These are phyloP conservation scores for Populus tremula DNA, from an alignment of 345 rosid species.

Conservation along the genomic window DNA sequence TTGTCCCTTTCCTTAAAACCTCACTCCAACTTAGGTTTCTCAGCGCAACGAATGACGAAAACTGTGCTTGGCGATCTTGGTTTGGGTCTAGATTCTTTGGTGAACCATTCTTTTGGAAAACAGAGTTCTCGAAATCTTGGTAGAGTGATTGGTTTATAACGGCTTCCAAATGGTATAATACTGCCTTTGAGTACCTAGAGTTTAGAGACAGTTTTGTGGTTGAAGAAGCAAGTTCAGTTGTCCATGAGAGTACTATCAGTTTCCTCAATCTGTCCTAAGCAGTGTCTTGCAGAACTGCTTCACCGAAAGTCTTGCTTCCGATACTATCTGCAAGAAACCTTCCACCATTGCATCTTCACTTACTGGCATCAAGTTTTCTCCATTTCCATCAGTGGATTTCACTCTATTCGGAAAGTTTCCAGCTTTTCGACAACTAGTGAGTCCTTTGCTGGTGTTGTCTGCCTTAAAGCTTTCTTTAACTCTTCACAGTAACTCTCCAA, in stretches of 20 bases:
- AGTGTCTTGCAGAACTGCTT: conserved; percentile 90
- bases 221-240: conserved; percentile 62
- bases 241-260: conserved; percentile 50
- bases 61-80: conserved; percentile 72
- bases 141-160: conserved; percentile 74
- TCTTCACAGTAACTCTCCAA: conserved; percentile 80
- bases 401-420: conserved; percentile 33
- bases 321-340: conserved; percentile 86
- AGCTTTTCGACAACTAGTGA: conserved; percentile 30
- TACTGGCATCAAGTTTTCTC: conserved; percentile 60
- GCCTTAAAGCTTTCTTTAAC: conserved; percentile 72
- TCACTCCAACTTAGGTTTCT: conserved; percentile 95
- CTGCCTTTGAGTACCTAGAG: conserved; percentile 64
- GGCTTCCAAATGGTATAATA: conserved; percentile 75
- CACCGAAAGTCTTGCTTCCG: conserved; percentile 87
- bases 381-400: conserved; percentile 34
- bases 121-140: conserved; percentile 86
- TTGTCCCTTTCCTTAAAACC: conserved; percentile 85
- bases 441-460: conserved; percentile 48
- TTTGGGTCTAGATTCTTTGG: conserved; percentile 68
- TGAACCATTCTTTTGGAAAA: conserved; percentile 74
- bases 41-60: conserved; percentile 66
- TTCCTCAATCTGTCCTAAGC: conserved; percentile 65
- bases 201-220: conserved; percentile 60
- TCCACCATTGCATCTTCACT: conserved; percentile 87